Percentiles rank a stretch among this genome's conserved stretches.
These are phyloP conservation scores for Castanea mollissima DNA, from an alignment of 306 rosid genomes.

Conservation along the genomic window DNA sequence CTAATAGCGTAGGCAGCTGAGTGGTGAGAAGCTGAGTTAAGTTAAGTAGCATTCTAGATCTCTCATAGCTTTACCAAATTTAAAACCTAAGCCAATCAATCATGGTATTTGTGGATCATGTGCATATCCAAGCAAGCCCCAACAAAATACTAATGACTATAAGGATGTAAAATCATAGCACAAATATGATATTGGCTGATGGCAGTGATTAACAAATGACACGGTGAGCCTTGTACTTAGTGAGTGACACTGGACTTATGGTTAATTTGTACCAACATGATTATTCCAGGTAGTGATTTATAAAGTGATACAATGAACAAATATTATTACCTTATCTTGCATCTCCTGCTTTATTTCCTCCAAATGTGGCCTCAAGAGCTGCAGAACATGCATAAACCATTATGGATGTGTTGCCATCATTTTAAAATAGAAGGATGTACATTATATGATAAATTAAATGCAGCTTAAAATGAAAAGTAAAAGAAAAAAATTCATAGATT, in stretches of 20 bases:
- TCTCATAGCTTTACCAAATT: background rate
- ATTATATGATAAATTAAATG: background rate
- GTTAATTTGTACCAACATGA: slow-evolving; percentile 1
- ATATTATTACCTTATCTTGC: slow-evolving; percentile 56
- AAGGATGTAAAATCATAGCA: background rate
- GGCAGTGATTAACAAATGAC: background rate
- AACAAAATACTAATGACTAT: background rate
- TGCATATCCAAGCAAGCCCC: background rate
- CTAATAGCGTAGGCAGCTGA: background rate
- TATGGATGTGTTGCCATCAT: slow-evolving; percentile 7
- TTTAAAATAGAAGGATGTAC: background rate
- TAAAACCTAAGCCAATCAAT: background rate
- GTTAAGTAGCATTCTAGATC: background rate
- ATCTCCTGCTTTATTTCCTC: slow-evolving; percentile 56
- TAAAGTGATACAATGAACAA: slow-evolving; percentile 13
- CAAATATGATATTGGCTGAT: background rate
- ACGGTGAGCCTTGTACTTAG: background rate
- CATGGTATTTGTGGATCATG: background rate
- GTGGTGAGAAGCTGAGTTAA: background rate
- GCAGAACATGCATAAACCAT: slow-evolving; percentile 30
- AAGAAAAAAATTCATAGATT: background rate
- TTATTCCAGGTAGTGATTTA: background rate
- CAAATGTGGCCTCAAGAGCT: slow-evolving; percentile 75
- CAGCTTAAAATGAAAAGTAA: background rate
- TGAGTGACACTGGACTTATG: background rate